phyloP scores from a whole-genome alignment of 768 basidiomycete species.

The Leccinum aurantiacum region DNA sequence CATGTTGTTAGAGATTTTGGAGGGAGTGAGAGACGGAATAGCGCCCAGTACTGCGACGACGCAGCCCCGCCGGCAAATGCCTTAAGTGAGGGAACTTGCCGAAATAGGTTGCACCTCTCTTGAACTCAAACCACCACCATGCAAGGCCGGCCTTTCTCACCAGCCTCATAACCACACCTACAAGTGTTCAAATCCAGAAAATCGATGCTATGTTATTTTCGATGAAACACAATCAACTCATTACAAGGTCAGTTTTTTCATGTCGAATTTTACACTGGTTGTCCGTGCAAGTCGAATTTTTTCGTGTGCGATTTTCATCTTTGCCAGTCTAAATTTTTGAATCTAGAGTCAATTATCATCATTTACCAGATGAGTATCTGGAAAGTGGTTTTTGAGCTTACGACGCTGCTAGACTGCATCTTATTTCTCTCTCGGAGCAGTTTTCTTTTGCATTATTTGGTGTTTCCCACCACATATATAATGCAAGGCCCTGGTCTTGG shows the following conservation, averaged over 20 bases:
- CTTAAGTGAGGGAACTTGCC: constrained; percentile 22
- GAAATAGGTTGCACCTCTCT: constrained; percentile 23
- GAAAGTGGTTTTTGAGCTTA: not conserved
- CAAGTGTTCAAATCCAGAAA: not conserved
- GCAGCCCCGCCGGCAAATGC: constrained; percentile 32
- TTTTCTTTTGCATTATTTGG: not conserved
- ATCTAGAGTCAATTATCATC: not conserved
- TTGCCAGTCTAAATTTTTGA: not conserved
- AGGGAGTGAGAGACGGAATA: not conserved
- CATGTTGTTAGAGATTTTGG: constrained; percentile 24
- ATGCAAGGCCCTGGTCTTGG: not conserved
- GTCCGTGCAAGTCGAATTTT: not conserved
- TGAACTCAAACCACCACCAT: constrained; percentile 36
- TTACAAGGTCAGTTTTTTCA: not conserved
- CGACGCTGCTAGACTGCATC: not conserved
- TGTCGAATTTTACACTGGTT: not conserved
- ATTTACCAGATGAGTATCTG: not conserved
- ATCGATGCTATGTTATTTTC: not conserved
- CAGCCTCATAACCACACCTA: not conserved
- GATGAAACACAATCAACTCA: not conserved
- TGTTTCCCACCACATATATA: constrained; percentile 14
- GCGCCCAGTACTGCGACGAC: too few species aligned
- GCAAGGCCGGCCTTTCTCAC: not conserved
- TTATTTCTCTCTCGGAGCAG: not conserved
- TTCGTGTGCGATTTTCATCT: not conserved